Conservation (phyloP, 2,329 filamentous ascomycete species). For the Phyllosticta citrichinensis region DNA sequence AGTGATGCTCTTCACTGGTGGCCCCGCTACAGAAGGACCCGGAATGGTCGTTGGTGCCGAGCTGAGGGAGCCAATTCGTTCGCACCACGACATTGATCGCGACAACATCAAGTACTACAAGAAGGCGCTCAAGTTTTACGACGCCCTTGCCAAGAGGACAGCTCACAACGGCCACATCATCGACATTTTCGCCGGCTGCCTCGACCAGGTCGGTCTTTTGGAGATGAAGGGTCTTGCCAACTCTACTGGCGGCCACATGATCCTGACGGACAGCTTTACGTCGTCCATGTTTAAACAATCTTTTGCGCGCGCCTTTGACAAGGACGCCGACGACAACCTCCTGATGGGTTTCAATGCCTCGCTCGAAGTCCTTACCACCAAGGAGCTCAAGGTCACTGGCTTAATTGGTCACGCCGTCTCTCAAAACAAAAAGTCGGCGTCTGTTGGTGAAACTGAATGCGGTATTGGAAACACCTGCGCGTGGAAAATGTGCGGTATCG, state of each 20-base stretch:
- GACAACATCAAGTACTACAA: conserved; percentile 99
- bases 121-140: conserved; percentile 98
- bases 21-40: conserved; percentile 88
- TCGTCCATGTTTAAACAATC: conserved; percentile 99
- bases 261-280: conserved; percentile 95
- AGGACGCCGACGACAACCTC: conserved; percentile 87
- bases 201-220: conserved; percentile 91
- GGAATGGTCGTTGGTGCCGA: conserved; percentile 96
- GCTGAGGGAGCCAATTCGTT: conserved; percentile 89
- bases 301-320: conserved; percentile 93
- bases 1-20: conserved; percentile 95
- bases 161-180: conserved; percentile 96
- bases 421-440: conserved; percentile 94
- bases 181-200: conserved; percentile 93
- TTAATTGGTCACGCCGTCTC: conserved; percentile 95
- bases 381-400: conserved; percentile 95
- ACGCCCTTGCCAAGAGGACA: conserved; percentile 82
- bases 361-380: conserved; percentile 90
- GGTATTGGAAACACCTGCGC: conserved; percentile 97
- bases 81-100: conserved; percentile 95
- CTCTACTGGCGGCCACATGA: conserved; percentile 95
- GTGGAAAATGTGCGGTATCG: conserved; percentile 99
- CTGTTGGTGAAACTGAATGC: conserved; percentile 94
- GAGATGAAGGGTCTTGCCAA: conserved; percentile 98
- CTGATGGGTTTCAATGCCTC: conserved; percentile 98